Evolutionary conservation across 768 basidiomycete species (phyloP), one percentile per base, ranked within the genome.

Genomic region (Podaxis pistillaris): DNA sequence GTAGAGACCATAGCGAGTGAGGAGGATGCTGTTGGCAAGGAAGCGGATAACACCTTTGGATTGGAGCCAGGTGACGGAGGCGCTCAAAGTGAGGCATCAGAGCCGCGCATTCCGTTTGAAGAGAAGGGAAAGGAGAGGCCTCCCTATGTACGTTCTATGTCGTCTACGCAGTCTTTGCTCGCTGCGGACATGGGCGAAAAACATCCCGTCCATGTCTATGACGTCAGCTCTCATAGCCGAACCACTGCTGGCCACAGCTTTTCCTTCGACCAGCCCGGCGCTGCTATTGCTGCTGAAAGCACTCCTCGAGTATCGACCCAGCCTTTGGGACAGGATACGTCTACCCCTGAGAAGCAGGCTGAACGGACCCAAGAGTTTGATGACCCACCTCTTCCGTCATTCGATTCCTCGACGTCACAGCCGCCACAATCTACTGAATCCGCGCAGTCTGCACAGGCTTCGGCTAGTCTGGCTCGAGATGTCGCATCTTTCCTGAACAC

Each of bases 131-230:
- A 89, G 70, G 75, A 66, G 59, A 82, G 69, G 61, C 81, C 76
- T n/a, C 67, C 69, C 15, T 67, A 72, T 12, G 64, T 73, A 58
- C 68, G 73, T 62, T 73, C 76, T 61, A 56, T 64, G 74, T 65
- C 67, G 59, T 62, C 61, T 8, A 75, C 75, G 11, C 71, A 69
- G 44, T 82, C 81, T 37, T 67, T 79, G 4, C 64, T 81, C 38
- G 78, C 73, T 30, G 78, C 75, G 63, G 79, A 86, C 58, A 68
- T 74, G 4, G 79, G 84, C 0, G 65, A 76, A 46, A 90, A 91
- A 70, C 82, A 76, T 52, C 83, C 87, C 15, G 79, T 90, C 40
- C 89, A 88, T 71, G 84, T 89, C 54, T 78, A 77, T 62, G 79
- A 85, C 64, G 67, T 78, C 56, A 72, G 66, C 40, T 66, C 67